A percentile compares a stretch with the other conserved stretches of the same genome.
Evolutionary conservation across 1,284 basidiomycete species (phyloP).

Genomic region (Golubevia pallescens): DNA sequence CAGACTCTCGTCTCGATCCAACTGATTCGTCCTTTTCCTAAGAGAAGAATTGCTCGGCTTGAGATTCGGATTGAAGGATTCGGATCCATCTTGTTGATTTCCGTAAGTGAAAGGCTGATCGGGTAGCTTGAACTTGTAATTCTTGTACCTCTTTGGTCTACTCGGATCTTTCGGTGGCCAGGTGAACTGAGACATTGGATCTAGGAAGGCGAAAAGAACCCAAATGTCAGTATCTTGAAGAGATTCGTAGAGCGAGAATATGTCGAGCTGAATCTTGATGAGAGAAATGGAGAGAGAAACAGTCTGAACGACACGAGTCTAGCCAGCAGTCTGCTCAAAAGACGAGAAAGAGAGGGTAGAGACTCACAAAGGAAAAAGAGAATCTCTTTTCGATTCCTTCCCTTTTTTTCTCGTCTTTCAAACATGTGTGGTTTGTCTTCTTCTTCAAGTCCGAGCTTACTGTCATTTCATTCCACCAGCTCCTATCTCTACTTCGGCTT

Average conservation of each 20-base stretch:
- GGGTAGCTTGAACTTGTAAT: background rate
- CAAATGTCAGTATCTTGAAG: background rate
- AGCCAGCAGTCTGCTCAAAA: too few species aligned
- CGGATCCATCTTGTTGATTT: conserved; percentile 11
- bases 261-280: too few species aligned
- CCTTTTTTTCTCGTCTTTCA: background rate
- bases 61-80: conserved; percentile 24
- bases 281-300: too few species aligned
- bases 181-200: background rate
- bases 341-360: too few species aligned
- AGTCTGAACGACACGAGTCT: too few species aligned
- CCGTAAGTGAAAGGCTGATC: background rate
- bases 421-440: background rate
- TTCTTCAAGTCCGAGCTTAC: background rate
- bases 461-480: background rate
- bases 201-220: background rate
- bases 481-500: background rate
- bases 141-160: conserved; percentile 9
- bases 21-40: background rate
- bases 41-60: conserved; percentile 9
- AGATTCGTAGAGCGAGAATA: too few species aligned
- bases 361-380: too few species aligned
- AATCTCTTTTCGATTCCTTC: background rate
- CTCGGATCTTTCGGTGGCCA: background rate
- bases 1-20: background rate